These are phyloP conservation scores for Coemansia sp. DNA, from an alignment of 192 early-diverging fungal genomes.

Conservation along the genomic window DNA sequence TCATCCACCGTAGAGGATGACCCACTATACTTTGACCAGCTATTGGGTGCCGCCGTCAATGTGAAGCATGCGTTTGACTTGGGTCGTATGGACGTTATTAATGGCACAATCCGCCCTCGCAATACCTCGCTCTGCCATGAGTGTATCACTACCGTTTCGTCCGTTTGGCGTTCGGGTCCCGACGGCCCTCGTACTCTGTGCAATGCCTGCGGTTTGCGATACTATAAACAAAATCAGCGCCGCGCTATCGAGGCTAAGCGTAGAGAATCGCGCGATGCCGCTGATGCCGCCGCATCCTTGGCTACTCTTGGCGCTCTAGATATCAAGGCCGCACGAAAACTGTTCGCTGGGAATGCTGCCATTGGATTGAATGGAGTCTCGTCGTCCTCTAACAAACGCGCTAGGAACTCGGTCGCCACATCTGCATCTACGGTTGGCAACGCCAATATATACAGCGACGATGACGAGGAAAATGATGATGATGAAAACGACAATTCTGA, in stretches of 20 bases:
- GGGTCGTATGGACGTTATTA: constrained; percentile 54
- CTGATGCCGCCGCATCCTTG: constrained; percentile 21
- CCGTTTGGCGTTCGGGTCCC: constrained; percentile 57
- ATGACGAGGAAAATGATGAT: constrained; percentile 13
- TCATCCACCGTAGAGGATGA: constrained; percentile 49
- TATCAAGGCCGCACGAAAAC: constrained; percentile 1
- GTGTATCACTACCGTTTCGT: constrained; percentile 56
- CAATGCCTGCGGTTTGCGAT: constrained; percentile 65
- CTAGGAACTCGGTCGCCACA: background rate
- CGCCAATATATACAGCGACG: background rate
- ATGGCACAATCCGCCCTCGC: constrained; percentile 52
- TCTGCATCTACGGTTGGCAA: background rate
- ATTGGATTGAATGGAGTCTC: background rate
- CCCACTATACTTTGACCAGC: constrained; percentile 56
- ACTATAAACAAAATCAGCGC: constrained; percentile 59
- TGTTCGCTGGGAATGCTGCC: background rate
- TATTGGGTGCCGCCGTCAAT: constrained; percentile 51
- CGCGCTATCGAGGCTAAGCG: constrained; percentile 49
- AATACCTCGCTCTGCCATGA: constrained; percentile 58
- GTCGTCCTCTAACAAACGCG: background rate
- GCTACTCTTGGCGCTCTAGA: constrained; percentile 17
- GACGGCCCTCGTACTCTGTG: constrained; percentile 59
- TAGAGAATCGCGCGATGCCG: constrained; percentile 38
- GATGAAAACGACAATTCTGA: background rate
- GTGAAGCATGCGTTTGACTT: constrained; percentile 57